These are phyloP conservation scores for Mycosarcoma mackinlayi DNA, from an alignment of 1,284 basidiomycete species.

Conservation along the genomic window DNA sequence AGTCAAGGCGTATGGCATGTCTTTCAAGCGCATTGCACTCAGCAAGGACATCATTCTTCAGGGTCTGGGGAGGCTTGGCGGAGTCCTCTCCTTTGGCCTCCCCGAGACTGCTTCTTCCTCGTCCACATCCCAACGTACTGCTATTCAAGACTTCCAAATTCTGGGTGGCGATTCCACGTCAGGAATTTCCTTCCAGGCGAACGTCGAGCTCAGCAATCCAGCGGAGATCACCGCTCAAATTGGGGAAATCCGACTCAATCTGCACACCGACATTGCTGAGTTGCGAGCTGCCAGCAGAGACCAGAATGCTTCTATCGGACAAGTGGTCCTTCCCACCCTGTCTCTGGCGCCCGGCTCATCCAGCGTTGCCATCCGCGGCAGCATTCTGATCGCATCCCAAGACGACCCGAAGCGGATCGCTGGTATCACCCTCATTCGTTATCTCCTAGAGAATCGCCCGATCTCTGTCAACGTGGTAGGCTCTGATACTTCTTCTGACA, in stretches of 20 bases:
- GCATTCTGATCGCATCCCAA: slow-evolving; percentile 12
- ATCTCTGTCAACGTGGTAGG: slow-evolving; percentile 35
- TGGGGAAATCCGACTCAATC: slow-evolving; percentile 25
- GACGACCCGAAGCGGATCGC: slow-evolving; percentile 20
- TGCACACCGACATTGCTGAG: slow-evolving; percentile 39
- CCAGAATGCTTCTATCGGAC: slow-evolving; percentile 28
- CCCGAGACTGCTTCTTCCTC: slow-evolving; percentile 2
- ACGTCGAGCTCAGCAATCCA: slow-evolving; percentile 41
- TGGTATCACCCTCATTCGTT: slow-evolving; percentile 35
- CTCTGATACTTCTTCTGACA: slow-evolving; percentile 25
- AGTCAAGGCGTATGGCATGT: slow-evolving; percentile 57
- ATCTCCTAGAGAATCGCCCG: slow-evolving; percentile 49
- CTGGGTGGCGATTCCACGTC: slow-evolving; percentile 34
- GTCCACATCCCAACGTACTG: slow-evolving; percentile 7
- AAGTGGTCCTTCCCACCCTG: slow-evolving; percentile 29
- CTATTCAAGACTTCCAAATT: slow-evolving; percentile 44
- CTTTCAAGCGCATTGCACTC: slow-evolving; percentile 42
- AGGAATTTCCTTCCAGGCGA: slow-evolving; percentile 47
- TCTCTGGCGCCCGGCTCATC: slow-evolving; percentile 27
- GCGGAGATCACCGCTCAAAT: slow-evolving; percentile 26
- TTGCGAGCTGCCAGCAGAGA: slow-evolving; percentile 16
- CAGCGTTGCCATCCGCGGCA: slow-evolving; percentile 15
- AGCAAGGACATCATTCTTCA: slow-evolving; percentile 47
- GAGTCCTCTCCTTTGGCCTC: slow-evolving; percentile 27
- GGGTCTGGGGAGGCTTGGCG: slow-evolving; percentile 46